Base-by-base conservation (phyloP, 2,329 filamentous ascomycete genomes). In the Paraphoma sp. region DNA sequence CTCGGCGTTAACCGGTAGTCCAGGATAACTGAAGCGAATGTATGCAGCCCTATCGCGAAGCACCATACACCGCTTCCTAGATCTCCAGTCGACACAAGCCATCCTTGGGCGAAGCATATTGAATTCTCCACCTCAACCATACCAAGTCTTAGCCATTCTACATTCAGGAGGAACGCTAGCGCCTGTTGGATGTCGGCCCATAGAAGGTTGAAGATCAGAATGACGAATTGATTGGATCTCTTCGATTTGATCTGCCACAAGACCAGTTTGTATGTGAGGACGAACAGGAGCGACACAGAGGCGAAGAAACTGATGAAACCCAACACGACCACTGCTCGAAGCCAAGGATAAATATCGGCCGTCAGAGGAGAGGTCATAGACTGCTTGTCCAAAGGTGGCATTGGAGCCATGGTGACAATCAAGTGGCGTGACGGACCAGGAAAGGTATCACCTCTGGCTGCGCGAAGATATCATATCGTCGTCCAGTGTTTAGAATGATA, bases 121-220 rank as follows among this genome's bases (percentile, higher is more conserved):
- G 79, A 63, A 0, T 82, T 83, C 2, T 81, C 80, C 1, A 87
- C 84, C 1, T 81, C 65, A 14, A 91, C 82, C 0, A 77, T 79
- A 69, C 88, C 79, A 12, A 78, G 70, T 1, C 75, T 71, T 5
- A 89, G 77, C 83, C 88, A 89, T 36, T 83, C 77, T 4, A 83
- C 81, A 58, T 87, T 89, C 47, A 90, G 78, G 43, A 88, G 65
- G 68, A 90, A 91, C 4, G 87, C 85, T 0, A 85, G 71, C 7
- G 86, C 82, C 66, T 91, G 89, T 65, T 88, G 85, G 53, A 89
- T 82, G 64, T 91, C 89, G 56, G 89, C 88, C 18, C 89, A 75
- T 5, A 91, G 78, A 0, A 91, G 82, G 69, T 91, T 91, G 70
- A 89, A 85, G 55, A 91, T 88, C 4, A 91, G 80, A 0, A 91